Base-by-base conservation (phyloP, 23 red algal genomes). In the Gracilaria caudata region DNA sequence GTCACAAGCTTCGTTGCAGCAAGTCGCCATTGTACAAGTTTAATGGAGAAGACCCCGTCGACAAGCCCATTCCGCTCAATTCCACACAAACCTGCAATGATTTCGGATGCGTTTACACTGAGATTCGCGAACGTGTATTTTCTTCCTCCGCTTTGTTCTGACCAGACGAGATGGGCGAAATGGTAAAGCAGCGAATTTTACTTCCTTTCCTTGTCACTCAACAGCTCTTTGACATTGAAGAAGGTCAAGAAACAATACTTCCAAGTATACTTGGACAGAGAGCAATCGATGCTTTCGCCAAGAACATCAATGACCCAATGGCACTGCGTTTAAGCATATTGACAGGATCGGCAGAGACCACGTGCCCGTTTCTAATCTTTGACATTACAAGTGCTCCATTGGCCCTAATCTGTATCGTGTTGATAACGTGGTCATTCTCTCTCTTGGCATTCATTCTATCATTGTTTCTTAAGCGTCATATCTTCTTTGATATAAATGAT, bases 401-500 rank as follows among this genome's bases (percentile, higher is more conserved):
- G 11, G 29, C 12, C 19, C 20, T 71, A 36, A 36, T 71, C 4
- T 6, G 19, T 41, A 19, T 19, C 33, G 3, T 39, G 8, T 38
- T 49, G 7, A 29, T 47, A 7, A 49, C 70, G 0, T 75, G 70
- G 70, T 3, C 19, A 4, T 17, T 75, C 16, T 73, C 66, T 45
- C 24, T 40, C 20, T 16, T 45, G 1, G 36, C 66, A 35, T 73
- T 73, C 17, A 1, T 73, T 20, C 20, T 16, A 11, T 43, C 37
- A 14, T 25, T 73, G 5, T 16, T 45, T 1, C 7, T 73, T 7
- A 39, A 45, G 43, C 37, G 66, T 9, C 34, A 25, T 12, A 23
- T 73, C 5, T 73, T 73, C 36, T 73, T 43, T 28, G 66, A 73
- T 16, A 73, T 73, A 35, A 21, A 35, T 8, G 66, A 73, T 45